Base-by-base conservation (phyloP, 352 stramenopile species). In the Pythium chondricola region DNA sequence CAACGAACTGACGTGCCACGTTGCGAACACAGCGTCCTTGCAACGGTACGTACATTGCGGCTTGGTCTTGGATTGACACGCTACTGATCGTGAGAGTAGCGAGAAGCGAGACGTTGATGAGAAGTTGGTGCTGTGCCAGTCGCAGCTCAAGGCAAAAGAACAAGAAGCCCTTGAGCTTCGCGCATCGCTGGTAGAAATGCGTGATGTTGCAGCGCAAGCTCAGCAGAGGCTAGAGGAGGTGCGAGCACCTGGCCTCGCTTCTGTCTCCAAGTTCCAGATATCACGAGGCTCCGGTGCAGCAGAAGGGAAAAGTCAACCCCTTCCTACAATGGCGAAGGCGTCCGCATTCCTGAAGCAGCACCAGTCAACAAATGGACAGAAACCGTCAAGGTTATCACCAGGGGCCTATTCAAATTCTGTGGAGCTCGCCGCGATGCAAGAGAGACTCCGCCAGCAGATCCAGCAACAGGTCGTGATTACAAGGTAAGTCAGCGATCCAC, bases 101-200 rank as follows among this genome's bases (percentile, higher is more conserved):
- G 71, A 84, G 25, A 82, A 80, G 27, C 65, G 58, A 24, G 61
- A 58, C n/a, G 22, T 70, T 0, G 69, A 86, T 54, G 69, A 83
- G 35, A 66, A 67, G 10, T 47, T 86, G 13, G 56, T 55, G 0
- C 40, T 48, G 5, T 59, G 43, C 16, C 63, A 81, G 45, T 81
- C 56, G 16, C 64, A 74, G 7, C 50, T 67, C 0, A 53, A 63
- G 24, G 55, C 56, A 1, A 70, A 69, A 49, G 74, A 83, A 17
- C 31, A 69, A 29, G 63, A 65, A 2, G 30, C 77, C 1, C 26
- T 37, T 4, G 69, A 67, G 24, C 55, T 76, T 6, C 63, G 69
- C 43, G 29, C 36, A 6, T 39, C 56, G 4, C 70, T 69, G 16
- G 53, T 69, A 6, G 58, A 73, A 25, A 78, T 83, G 69, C 48